These are phyloP conservation scores for Tulasnella calospora DNA, from an alignment of 768 basidiomycete species.

Conservation along the genomic window DNA sequence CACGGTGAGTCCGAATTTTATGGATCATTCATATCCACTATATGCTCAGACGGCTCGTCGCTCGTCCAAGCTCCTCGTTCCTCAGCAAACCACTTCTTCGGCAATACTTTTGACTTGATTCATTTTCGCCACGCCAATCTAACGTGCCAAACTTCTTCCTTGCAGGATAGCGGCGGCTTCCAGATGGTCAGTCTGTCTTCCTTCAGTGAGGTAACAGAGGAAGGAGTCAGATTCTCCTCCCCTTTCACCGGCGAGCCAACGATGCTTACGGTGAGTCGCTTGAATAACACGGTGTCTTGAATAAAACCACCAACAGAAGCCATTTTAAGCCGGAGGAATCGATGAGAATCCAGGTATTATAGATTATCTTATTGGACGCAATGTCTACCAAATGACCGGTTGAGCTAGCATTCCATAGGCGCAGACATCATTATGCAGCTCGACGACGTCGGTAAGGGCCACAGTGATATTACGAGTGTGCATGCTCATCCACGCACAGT, in stretches of 20 bases:
- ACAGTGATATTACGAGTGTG: background rate
- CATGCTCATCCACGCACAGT: slow-evolving; percentile 44
- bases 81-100: background rate
- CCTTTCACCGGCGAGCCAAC: slow-evolving; percentile 85
- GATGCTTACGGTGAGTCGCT: slow-evolving; percentile 68
- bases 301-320: background rate
- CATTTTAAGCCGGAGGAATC: slow-evolving; percentile 74
- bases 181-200: slow-evolving; percentile 64
- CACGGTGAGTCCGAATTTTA: slow-evolving; percentile 47
- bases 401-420: slow-evolving; percentile 80
- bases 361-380: background rate
- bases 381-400: background rate
- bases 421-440: slow-evolving; percentile 95
- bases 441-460: slow-evolving; percentile 74
- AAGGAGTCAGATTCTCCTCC: slow-evolving; percentile 79
- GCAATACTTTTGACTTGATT: slow-evolving; percentile 1
- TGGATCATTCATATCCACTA: background rate
- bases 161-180: slow-evolving; percentile 83
- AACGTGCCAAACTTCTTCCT: background rate
- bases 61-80: slow-evolving; percentile 6
- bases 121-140: slow-evolving; percentile 6
- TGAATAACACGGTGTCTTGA: background rate
- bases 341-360: slow-evolving; percentile 41
- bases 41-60: background rate
- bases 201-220: slow-evolving; percentile 81